Evolutionary conservation across 768 basidiomycete species (phyloP).

Genomic region (Boletales sp.): DNA sequence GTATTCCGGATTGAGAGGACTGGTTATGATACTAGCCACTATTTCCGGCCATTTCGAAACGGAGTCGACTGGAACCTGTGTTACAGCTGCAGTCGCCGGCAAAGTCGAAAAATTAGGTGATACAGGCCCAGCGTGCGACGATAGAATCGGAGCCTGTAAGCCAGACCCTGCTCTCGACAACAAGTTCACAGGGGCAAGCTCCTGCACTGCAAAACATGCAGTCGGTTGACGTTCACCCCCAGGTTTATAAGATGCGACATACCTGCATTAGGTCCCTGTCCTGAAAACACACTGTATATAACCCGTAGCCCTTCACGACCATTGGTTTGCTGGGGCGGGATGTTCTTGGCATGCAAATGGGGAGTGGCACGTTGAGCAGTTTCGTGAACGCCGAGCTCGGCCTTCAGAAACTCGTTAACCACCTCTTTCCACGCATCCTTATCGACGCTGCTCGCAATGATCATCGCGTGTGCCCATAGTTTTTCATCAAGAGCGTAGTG

Average conservation of each 20-base stretch:
- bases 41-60: constrained; percentile 84
- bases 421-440: constrained; percentile 93
- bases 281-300: constrained; percentile 80
- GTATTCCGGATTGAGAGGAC: constrained; percentile 61
- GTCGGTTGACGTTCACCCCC: background rate
- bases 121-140: constrained; percentile 29
- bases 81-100: constrained; percentile 37
- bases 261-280: constrained; percentile 78
- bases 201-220: constrained; percentile 53
- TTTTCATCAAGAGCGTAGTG: constrained; percentile 84
- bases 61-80: constrained; percentile 56
- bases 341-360: constrained; percentile 18
- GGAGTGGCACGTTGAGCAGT: constrained; percentile 13
- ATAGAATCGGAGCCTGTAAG: constrained; percentile 26
- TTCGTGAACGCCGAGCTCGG: constrained; percentile 58
- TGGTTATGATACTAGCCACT: constrained; percentile 76
- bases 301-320: constrained; percentile 74
- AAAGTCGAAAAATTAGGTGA: constrained; percentile 67
- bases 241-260: constrained; percentile 9
- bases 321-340: constrained; percentile 30
- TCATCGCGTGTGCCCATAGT: constrained; percentile 93
- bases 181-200: constrained; percentile 59
- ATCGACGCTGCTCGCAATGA: constrained; percentile 90
- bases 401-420: constrained; percentile 76
- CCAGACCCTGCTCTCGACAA: constrained; percentile 39